Conservation (phyloP, 148 eudicot species). For the Chenopodium album region DNA sequence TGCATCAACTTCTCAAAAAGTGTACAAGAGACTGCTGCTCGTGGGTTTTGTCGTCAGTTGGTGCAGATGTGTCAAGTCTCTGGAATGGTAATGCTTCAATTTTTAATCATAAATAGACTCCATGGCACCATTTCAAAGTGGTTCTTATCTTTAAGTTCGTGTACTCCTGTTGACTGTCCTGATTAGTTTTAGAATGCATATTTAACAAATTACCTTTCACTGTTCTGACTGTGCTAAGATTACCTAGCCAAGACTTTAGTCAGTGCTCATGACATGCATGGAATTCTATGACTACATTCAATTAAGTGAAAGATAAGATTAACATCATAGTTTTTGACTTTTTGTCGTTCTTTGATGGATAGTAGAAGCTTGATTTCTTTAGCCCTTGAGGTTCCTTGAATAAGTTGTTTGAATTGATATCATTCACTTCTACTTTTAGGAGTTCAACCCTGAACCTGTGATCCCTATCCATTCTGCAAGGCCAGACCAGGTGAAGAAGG, state of each 20-base stretch:
- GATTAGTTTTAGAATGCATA: background rate
- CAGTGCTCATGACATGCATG: background rate
- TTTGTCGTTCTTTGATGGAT: background rate
- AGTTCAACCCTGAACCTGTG: slow-evolving; percentile 66
- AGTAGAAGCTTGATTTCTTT: background rate
- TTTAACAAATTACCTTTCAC: no score
- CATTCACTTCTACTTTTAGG: slow-evolving; percentile 30
- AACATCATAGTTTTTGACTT: background rate
- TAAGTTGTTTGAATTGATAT: slow-evolving; percentile 7
- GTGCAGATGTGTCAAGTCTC: slow-evolving; percentile 71
- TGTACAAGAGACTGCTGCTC: slow-evolving; percentile 62
- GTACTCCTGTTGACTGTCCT: background rate
- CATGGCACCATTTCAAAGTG: background rate
- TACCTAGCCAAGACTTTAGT: background rate
- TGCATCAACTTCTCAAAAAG: slow-evolving; percentile 75
- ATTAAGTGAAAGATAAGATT: background rate
- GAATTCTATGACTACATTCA: background rate
- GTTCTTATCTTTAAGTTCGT: background rate
- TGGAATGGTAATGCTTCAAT: slow-evolving; percentile 55
- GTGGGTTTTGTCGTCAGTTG: slow-evolving; percentile 72
- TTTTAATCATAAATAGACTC: background rate
- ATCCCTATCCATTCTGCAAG: slow-evolving; percentile 63
- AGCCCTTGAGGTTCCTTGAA: background rate
- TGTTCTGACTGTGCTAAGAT: background rate
- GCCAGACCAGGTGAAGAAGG: slow-evolving; percentile 80